Conservation (phyloP, 306 rosid species). For the Astragalus membranaceus region DNA sequence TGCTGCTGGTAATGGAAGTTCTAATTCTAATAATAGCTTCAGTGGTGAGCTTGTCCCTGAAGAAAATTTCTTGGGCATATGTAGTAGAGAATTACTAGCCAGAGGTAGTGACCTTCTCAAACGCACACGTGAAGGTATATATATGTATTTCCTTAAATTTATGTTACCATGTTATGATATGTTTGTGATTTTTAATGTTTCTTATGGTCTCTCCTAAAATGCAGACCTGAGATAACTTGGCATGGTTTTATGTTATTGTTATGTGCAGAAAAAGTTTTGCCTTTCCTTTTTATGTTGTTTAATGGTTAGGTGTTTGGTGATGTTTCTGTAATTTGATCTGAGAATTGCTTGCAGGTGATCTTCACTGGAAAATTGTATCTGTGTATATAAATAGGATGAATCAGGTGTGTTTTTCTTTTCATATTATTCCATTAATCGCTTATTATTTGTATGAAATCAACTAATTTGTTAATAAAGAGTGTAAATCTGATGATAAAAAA, state of each 20-base stretch:
- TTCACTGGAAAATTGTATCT: constrained; percentile 92
- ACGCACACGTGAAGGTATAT: constrained; percentile 91
- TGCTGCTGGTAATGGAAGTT: constrained; percentile 18
- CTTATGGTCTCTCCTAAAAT: neutral
- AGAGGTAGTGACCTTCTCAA: constrained; percentile 84
- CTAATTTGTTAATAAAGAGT: too few relatives aligned
- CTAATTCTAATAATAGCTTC: constrained; percentile 54
- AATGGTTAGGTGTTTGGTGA: neutral
- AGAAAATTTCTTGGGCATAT: too few relatives aligned
- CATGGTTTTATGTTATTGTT: too few relatives aligned
- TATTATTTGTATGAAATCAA: too few relatives aligned
- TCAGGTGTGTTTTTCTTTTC: constrained; percentile 44
- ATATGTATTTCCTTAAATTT: too few relatives aligned
- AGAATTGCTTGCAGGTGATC: constrained; percentile 67
- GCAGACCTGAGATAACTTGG: too few relatives aligned
- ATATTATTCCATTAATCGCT: too few relatives aligned
- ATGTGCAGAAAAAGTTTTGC: too few relatives aligned
- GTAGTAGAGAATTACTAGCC: too few relatives aligned
- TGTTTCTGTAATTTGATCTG: too few relatives aligned
- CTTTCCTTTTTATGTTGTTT: neutral
- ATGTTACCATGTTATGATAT: neutral
- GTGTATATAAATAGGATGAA: constrained; percentile 68
- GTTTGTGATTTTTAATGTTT: neutral
- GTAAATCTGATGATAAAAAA: constrained; percentile 30
- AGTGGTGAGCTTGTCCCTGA: too few relatives aligned